Base-by-base conservation (phyloP, 768 basidiomycete species). In the Pleurotus pulmonarius region DNA sequence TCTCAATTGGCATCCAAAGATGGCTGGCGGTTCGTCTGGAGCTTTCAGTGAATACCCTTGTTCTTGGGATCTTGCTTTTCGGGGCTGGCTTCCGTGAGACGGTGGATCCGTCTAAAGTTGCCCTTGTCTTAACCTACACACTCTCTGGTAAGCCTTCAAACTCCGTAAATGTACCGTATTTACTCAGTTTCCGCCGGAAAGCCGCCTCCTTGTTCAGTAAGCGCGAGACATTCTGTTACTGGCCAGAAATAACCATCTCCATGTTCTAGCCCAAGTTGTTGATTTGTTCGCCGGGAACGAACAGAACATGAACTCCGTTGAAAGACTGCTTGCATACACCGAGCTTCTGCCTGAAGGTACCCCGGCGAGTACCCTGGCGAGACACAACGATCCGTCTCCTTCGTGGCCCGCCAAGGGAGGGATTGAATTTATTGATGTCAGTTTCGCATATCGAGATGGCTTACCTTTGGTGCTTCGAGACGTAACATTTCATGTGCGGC, bases 61-160 rank as follows among this genome's bases (percentile, higher is more conserved):
- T 90, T 18, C 74, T 90, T 16, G 85, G 86, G 1, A 87, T 92
- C 43, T 83, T 73, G 2, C 67, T 91, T 11, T 88, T 90, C 64
- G 86, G 84, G 2, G 81, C 82, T 7, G 81, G 82, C 2, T 83
- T 85, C 64, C 70, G 86, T n/a, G 70, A 73, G 39, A 68, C 75
- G 0, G 78, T 85, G 22, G 74, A 79, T 59, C 83, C 87, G 8
- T 71, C 84, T 12, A 85, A 83, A 63, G 78, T 85, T 55, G 82
- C 86, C 22, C 82, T 85, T 0, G 83, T 85, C 2, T 61, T 87
- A 20, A 74, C 80, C 0, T 87, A 86, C 62, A 75, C 80, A 0
- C 65, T 80, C 38, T 71, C 71, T 62, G 77, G 82, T 83, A 63
- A 62, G 80, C 74, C 2, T 6, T 34, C n/a, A 39, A 54, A 5